These are phyloP conservation scores for Paramecium octaurelia DNA, from an alignment of 73 alveolate species.

Conservation along the genomic window DNA sequence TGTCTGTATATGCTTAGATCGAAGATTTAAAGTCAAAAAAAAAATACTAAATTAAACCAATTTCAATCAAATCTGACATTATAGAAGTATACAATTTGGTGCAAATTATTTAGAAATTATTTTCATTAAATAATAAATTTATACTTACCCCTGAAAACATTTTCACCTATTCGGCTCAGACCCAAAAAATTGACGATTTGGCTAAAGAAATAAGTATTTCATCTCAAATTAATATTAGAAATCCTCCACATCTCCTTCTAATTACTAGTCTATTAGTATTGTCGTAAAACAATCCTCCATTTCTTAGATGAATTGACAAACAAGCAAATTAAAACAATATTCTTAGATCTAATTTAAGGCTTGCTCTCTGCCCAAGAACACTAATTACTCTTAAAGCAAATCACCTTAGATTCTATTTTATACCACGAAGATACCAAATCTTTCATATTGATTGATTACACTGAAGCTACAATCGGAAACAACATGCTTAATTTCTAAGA, in stretches of 20 bases:
- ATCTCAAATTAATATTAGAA: background rate
- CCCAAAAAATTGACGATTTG: background rate
- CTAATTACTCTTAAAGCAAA: background rate
- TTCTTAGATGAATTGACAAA: background rate
- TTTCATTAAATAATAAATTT: background rate
- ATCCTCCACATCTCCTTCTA: background rate
- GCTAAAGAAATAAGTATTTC: constrained; percentile 10
- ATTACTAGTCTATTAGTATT: background rate
- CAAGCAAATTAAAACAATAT: background rate
- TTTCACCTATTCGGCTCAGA: background rate
- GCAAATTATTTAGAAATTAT: background rate
- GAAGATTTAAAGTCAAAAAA: background rate
- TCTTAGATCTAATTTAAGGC: background rate
- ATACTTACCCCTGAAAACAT: background rate
- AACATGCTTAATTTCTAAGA: background rate
- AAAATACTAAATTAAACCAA: background rate
- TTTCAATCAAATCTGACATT: background rate
- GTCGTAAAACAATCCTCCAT: background rate
- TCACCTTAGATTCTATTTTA: background rate
- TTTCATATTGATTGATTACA: background rate
- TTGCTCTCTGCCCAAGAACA: background rate
- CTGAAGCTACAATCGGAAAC: background rate
- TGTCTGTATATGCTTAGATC: background rate
- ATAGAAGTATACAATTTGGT: background rate
- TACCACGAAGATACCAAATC: background rate